Conservation (phyloP, 768 basidiomycete species). For the Podaxis carcinomalis region DNA sequence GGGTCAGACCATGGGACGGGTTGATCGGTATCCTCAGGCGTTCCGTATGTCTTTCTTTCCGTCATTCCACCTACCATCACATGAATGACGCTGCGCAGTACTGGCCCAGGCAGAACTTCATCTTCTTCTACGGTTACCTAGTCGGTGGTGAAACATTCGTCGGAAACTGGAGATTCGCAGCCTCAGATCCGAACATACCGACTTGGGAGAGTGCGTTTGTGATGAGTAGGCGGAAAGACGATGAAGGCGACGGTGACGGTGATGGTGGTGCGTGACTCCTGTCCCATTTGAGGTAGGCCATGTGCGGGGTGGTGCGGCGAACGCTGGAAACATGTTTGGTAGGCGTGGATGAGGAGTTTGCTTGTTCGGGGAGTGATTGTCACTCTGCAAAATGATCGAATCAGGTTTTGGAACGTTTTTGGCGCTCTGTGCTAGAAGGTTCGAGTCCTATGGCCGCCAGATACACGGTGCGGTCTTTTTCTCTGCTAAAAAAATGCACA, state of each 20-base stretch:
- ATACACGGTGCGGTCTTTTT: neutral
- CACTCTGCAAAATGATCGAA: neutral
- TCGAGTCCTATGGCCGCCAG: neutral
- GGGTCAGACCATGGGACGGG: slow-evolving; percentile 57
- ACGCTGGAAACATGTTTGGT: neutral
- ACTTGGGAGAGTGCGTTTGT: slow-evolving; percentile 64
- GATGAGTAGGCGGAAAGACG: slow-evolving; percentile 45
- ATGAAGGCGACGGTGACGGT: neutral
- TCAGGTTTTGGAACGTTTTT: neutral
- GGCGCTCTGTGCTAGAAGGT: neutral
- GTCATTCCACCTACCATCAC: slow-evolving; percentile 6
- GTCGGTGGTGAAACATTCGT: slow-evolving; percentile 62
- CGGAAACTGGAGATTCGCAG: slow-evolving; percentile 64
- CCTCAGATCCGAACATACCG: slow-evolving; percentile 39
- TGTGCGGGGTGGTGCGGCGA: no score
- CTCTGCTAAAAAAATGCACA: neutral
- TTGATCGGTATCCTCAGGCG: slow-evolving; percentile 48
- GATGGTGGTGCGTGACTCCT: neutral
- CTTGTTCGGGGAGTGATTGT: neutral
- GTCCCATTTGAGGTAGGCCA: no score
- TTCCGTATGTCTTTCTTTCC: slow-evolving; percentile 22
- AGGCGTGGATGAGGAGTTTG: neutral
- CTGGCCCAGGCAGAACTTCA: slow-evolving; percentile 19
- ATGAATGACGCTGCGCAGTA: neutral
- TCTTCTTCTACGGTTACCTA: slow-evolving; percentile 69